Evolutionary conservation across 371 early-diverging fungal genomes (phyloP).

Genomic region (Umbelopsis sp.): DNA sequence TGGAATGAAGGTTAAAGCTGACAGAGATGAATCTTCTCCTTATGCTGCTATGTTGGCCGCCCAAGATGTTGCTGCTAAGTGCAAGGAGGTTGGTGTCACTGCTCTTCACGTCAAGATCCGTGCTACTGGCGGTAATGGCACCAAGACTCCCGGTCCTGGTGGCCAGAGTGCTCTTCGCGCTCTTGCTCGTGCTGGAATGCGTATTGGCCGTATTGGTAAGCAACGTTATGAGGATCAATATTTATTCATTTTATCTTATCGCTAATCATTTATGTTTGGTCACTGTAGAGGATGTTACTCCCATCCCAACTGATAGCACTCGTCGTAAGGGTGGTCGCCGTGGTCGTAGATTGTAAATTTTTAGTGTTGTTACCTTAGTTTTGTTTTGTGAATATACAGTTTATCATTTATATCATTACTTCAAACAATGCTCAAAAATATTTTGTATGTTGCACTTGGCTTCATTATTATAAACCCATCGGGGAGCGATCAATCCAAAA

Average conservation of each 20-base stretch:
- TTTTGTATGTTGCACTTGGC: slow-evolving; percentile 6
- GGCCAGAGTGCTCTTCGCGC: slow-evolving; percentile 99
- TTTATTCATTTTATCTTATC: too few relatives aligned
- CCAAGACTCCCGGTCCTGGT: slow-evolving; percentile 99
- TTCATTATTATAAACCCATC: slow-evolving; percentile 5
- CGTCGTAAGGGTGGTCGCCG: slow-evolving; percentile 99
- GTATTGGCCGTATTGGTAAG: slow-evolving; percentile 95
- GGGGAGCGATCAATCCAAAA: neutral
- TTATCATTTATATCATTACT: slow-evolving; percentile 11
- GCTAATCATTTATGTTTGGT: too few relatives aligned
- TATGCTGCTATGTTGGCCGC: slow-evolving; percentile 99
- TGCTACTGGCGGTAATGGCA: slow-evolving; percentile 99
- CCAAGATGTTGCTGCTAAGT: slow-evolving; percentile 98
- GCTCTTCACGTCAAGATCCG: slow-evolving; percentile 99
- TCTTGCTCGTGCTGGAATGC: slow-evolving; percentile 98
- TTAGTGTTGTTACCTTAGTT: neutral
- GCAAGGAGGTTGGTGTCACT: slow-evolving; percentile 99
- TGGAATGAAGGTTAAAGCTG: slow-evolving; percentile 99
- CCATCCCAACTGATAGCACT: slow-evolving; percentile 99
- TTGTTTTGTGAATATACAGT: slow-evolving; percentile 6
- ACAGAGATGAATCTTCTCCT: slow-evolving; percentile 99
- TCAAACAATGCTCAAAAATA: slow-evolving; percentile 11
- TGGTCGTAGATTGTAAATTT: slow-evolving; percentile 99
- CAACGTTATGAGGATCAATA: too few relatives aligned
- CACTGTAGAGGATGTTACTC: slow-evolving; percentile 94